These are phyloP conservation scores for Globisporangium abappressorium DNA, from an alignment of 352 stramenopile species.

Conservation along the genomic window DNA sequence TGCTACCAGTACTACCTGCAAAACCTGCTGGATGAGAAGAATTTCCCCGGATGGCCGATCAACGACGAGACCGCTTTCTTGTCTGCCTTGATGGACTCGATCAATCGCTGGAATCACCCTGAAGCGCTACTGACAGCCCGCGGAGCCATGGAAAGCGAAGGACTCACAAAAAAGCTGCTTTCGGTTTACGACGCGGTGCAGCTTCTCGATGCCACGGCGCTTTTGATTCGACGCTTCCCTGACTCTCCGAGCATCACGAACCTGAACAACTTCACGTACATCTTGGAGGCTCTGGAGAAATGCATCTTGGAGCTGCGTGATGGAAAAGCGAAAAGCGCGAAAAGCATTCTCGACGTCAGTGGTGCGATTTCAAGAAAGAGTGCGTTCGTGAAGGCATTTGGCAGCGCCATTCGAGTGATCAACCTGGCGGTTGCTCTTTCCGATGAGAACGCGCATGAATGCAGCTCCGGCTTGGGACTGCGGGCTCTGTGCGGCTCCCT, in stretches of 20 bases:
- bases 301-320: constrained; percentile 78
- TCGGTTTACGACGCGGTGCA: constrained; percentile 70
- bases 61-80: constrained; percentile 81
- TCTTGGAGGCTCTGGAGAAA: constrained; percentile 75
- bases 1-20: constrained; percentile 89
- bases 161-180: constrained; percentile 57
- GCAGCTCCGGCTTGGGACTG: constrained; percentile 69
- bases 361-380: constrained; percentile 57
- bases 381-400: constrained; percentile 63
- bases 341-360: constrained; percentile 51
- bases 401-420: constrained; percentile 71
- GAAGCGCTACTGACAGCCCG: constrained; percentile 38
- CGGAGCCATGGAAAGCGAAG: constrained; percentile 38
- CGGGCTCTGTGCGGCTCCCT: constrained; percentile 72
- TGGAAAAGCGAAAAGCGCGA: constrained; percentile 33
- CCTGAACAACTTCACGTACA: constrained; percentile 63
- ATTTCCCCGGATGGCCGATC: constrained; percentile 87
- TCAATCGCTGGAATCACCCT: constrained; percentile 77
- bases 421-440: constrained; percentile 72
- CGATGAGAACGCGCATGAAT: constrained; percentile 71
- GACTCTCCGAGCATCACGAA: constrained; percentile 57
- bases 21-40: constrained; percentile 82
- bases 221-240: constrained; percentile 74
- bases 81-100: constrained; percentile 65
- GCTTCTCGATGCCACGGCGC: constrained; percentile 62